Evolutionary conservation across 176 grass and related monocot species (phyloP).

Genomic region (Carex cristatella): DNA sequence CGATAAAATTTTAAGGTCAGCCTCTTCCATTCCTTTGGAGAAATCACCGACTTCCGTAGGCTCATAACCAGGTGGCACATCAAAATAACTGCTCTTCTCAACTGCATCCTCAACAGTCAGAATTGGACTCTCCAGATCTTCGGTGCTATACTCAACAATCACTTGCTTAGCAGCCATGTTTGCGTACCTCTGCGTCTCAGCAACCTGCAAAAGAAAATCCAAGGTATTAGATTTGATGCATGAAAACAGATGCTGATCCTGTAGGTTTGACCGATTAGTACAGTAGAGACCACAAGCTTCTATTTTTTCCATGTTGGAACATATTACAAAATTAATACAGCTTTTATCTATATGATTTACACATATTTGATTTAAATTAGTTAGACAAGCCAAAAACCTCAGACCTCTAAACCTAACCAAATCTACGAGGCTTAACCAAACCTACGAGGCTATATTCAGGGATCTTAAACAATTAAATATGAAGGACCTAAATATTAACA

Average conservation of each 20-base stretch:
- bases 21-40: conserved; percentile 40
- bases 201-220: not conserved
- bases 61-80: not conserved
- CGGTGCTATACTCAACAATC: conserved; percentile 27
- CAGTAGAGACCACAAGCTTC: not conserved
- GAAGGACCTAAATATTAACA: not conserved
- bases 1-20: not conserved
- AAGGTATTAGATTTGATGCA: not conserved
- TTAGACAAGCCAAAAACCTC: not conserved
- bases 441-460: too few relatives aligned
- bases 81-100: conserved; percentile 26
- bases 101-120: conserved; percentile 38
- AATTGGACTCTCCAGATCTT: conserved; percentile 29
- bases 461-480: not conserved
- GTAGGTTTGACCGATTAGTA: not conserved
- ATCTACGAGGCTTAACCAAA: not conserved
- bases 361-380: not conserved
- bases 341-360: not conserved
- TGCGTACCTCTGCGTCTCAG: conserved; percentile 32
- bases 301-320: not conserved
- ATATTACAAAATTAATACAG: not conserved
- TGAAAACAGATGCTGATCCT: not conserved
- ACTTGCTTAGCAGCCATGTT: conserved; percentile 43
- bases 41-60: conserved; percentile 39
- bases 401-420: not conserved